phyloP scores from a whole-genome alignment of 1,139 yeast species.

The Debaryomyces udenii region DNA sequence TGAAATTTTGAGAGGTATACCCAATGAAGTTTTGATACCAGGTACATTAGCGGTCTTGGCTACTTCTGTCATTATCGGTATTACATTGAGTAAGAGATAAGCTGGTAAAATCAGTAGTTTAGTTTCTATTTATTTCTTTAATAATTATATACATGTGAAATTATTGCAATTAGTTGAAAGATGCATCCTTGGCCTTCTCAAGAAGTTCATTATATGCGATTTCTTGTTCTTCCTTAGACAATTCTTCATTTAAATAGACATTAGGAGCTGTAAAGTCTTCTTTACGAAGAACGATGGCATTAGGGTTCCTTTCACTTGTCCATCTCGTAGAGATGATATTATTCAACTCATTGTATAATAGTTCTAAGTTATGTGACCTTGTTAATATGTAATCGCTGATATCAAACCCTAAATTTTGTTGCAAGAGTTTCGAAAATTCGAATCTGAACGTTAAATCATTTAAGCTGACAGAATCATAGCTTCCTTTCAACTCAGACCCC shows the following conservation, averaged over 20 bases:
- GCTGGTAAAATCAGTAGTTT: not conserved
- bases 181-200: conserved; percentile 32
- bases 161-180: conserved; percentile 5
- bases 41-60: conserved; percentile 67
- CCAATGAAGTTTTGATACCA: conserved; percentile 63
- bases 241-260: conserved; percentile 56
- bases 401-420: conserved; percentile 60
- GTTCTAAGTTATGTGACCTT: conserved; percentile 47
- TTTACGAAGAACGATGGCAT: conserved; percentile 55
- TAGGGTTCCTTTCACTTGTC: conserved; percentile 69
- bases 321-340: conserved; percentile 51
- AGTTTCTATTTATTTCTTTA: conserved; percentile 4
- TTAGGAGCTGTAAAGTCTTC: conserved; percentile 44
- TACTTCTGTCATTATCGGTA: conserved; percentile 57
- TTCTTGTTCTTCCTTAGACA: conserved; percentile 33
- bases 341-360: conserved; percentile 48
- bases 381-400: conserved; percentile 69
- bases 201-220: conserved; percentile 32
- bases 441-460: conserved; percentile 63
- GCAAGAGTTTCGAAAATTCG: conserved; percentile 57
- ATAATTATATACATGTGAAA: conserved; percentile 10
- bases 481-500: conserved; percentile 19
- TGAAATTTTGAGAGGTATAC: conserved; percentile 55
- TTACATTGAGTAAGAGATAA: conserved; percentile 45
- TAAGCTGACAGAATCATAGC: conserved; percentile 26